Base-by-base conservation (phyloP, 1,139 yeast genomes). In the Taphrina pruni region DNA sequence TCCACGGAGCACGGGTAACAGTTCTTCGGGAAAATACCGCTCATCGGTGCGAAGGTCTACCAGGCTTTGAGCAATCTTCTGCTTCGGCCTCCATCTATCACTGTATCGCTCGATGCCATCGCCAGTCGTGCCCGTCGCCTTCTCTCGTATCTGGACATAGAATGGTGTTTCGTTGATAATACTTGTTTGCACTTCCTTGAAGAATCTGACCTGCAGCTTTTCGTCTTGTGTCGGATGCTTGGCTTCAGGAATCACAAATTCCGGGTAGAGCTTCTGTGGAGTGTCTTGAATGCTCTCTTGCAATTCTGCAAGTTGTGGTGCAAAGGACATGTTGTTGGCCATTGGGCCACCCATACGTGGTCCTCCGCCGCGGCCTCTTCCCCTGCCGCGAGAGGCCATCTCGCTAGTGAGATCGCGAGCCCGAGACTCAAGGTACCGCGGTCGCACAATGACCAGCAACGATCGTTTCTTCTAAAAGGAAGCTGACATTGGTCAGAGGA, bases 301-400 rank as follows among this genome's bases (percentile, higher is more conserved):
- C 43, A 52, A 52, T 20, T 62, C 66, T 36, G 50, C 50, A 7
- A 62, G 43, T 11, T 62, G 58, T 32, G 60, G 52, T n/a, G 46
- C 52, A 43, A 55, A 54, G 5, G 66, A 55, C 32, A 26, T 43
- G 38, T 62, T 62, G 39, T 62, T 62, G 8, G 66, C 66, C 66
- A 62, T 62, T 1, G 66, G 66, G 9, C 66, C 66, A 45, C 66
- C 66, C 66, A 62, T 62, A 45, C 66, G 58, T 35, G 66, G 66
- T 14, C 66, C 66, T 6, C 60, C 48, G 12, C 67, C 67, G 32
- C 67, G 67, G 39, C 67, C 67, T 36, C 67, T 48, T 12, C 67
- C 67, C 45, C 67, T 43, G 5, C 67, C 67, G 9, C 61, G 67
- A 12, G 39, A 45, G 11, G 62, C 62, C 62, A 58, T 58, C 54